These are phyloP conservation scores for Talaromyces sp. DNA, from an alignment of 2,329 filamentous ascomycete species.

Conservation along the genomic window DNA sequence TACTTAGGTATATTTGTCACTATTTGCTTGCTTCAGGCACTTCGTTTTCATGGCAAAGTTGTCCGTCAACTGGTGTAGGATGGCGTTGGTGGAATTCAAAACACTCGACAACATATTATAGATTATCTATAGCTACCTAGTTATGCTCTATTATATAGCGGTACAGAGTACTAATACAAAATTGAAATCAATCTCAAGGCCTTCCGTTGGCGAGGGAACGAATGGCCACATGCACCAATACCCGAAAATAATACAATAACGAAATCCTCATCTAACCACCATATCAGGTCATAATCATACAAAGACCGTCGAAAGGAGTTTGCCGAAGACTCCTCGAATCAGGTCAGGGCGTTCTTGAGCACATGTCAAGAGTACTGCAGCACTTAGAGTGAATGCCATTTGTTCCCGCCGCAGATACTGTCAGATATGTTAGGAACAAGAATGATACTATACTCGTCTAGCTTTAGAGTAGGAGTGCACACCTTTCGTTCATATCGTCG, in stretches of 20 bases:
- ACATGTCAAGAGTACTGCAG: constrained; percentile 68
- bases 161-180: not conserved
- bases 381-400: constrained; percentile 64
- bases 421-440: constrained; percentile 21
- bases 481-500: constrained; percentile 61
- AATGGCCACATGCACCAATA: not conserved
- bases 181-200: not conserved
- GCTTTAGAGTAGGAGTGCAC: constrained; percentile 21
- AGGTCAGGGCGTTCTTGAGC: constrained; percentile 61
- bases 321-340: constrained; percentile 68
- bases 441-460: not conserved
- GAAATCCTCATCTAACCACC: not conserved
- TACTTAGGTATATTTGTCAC: too few relatives aligned
- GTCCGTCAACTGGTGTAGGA: not conserved
- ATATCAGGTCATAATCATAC: not conserved
- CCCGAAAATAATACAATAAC: not conserved
- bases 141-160: not conserved
- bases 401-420: constrained; percentile 68
- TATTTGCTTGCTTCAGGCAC: too few relatives aligned
- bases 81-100: not conserved
- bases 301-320: constrained; percentile 49
- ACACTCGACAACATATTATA: not conserved
- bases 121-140: not conserved
- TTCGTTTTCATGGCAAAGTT: too few relatives aligned
- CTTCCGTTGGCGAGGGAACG: not conserved